Percentiles rank a stretch among this genome's conserved stretches.
Conservation (phyloP, 495 filamentous ascomycete genomes). For the Amorphotheca resinae region DNA sequence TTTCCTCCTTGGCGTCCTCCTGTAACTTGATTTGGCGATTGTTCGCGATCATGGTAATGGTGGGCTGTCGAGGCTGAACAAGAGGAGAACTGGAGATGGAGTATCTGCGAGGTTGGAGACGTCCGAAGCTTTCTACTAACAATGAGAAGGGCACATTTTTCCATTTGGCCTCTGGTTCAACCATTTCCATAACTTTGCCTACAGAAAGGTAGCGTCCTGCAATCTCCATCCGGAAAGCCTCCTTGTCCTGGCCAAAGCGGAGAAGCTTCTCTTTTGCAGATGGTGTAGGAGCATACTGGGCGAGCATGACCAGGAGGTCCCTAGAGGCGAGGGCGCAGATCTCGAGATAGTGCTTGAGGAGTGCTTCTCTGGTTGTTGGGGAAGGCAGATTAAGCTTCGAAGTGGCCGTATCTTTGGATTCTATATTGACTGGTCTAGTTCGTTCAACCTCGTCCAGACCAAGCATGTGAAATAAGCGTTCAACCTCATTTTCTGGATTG, state of each 20-base stretch:
- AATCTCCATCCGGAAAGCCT: constrained; percentile 2
- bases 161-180: not conserved
- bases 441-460: not conserved
- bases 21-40: too few relatives aligned
- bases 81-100: constrained; percentile 16
- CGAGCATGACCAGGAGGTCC: not conserved
- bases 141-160: constrained; percentile 3
- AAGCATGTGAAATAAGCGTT: constrained; percentile 1
- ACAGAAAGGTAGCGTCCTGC: not conserved
- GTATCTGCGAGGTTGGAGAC: constrained; percentile 11
- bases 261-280: not conserved
- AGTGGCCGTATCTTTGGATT: not conserved
- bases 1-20: not conserved
- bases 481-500: constrained; percentile 10
- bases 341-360: constrained; percentile 14
- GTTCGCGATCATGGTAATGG: constrained; percentile 5
- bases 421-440: constrained; percentile 20
- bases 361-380: constrained; percentile 8
- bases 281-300: constrained; percentile 1
- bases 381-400: constrained; percentile 5
- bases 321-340: constrained; percentile 8
- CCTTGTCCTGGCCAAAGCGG: constrained; percentile 2
- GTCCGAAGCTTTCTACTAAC: constrained; percentile 4
- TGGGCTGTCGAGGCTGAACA: constrained; percentile 2
- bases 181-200: not conserved